Evolutionary conservation across 345 rosid species (phyloP).

Genomic region (Populus pruinosa): DNA sequence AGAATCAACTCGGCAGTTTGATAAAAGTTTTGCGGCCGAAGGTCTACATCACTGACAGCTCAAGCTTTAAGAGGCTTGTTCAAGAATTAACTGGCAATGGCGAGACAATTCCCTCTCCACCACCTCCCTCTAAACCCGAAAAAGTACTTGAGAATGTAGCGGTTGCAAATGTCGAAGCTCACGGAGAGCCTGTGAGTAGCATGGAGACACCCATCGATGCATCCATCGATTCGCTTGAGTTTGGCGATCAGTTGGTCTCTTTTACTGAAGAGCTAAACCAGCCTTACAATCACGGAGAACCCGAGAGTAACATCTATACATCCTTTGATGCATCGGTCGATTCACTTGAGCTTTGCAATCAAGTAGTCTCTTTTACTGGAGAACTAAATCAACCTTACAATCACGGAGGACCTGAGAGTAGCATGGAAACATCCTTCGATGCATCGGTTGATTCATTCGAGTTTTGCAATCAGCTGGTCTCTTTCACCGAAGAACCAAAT

Average conservation of each 20-base stretch:
- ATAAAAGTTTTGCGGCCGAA: conserved; percentile 37
- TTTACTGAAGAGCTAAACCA: background rate
- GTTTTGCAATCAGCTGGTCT: background rate
- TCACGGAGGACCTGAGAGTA: background rate
- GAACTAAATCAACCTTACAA: background rate
- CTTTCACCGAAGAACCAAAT: background rate
- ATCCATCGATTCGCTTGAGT: background rate
- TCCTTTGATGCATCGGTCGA: background rate
- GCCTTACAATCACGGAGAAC: background rate
- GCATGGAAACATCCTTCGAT: background rate
- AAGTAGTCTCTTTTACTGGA: background rate
- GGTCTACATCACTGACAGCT: conserved; percentile 46
- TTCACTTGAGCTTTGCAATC: conserved; percentile 2
- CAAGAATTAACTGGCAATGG: conserved; percentile 46
- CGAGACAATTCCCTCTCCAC: background rate
- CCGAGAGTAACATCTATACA: background rate
- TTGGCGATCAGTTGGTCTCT: background rate
- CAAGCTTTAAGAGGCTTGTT: conserved; percentile 46
- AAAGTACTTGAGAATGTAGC: background rate
- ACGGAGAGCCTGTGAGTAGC: background rate
- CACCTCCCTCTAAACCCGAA: background rate
- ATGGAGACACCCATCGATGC: background rate
- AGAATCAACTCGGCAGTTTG: conserved; percentile 17
- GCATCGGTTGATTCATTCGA: background rate
- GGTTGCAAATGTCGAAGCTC: background rate